phyloP scores from a whole-genome alignment of 2,329 filamentous ascomycete genomes.

The Aaosphaeria arxii region DNA sequence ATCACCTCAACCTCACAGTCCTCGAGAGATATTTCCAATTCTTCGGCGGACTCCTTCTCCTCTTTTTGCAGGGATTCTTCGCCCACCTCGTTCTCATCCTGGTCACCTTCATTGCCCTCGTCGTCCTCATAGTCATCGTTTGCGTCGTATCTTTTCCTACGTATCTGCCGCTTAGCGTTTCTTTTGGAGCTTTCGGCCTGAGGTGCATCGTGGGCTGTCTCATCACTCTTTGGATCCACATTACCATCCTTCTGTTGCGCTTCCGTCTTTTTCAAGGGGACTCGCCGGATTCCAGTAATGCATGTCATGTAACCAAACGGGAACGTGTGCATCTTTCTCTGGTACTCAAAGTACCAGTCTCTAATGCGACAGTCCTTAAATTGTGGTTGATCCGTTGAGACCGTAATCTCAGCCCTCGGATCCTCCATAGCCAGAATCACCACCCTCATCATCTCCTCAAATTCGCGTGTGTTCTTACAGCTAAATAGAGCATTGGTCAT shows the following conservation, averaged over 20 bases:
- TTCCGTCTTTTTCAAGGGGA: neutral
- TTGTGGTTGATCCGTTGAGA: neutral
- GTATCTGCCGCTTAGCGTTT: neutral
- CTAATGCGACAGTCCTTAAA: conserved; percentile 12
- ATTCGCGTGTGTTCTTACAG: conserved; percentile 63
- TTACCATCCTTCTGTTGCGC: neutral
- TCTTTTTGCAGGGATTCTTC: neutral
- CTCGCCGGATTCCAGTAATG: conserved; percentile 31
- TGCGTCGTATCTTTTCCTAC: neutral
- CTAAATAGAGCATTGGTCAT: conserved; percentile 69
- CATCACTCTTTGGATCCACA: neutral
- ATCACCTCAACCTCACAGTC: too few species aligned
- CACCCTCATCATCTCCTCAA: conserved; percentile 57
- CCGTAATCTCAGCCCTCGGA: neutral
- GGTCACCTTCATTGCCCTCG: neutral
- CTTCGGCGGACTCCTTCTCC: too few species aligned
- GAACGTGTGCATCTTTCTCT: conserved; percentile 45
- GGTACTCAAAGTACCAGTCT: conserved; percentile 43
- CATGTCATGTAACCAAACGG: conserved; percentile 49
- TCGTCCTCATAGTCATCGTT: neutral
- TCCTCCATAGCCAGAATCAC: conserved; percentile 46
- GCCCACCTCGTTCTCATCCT: neutral
- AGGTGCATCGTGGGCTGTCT: neutral
- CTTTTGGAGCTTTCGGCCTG: neutral
- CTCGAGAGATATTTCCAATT: too few species aligned